Percentiles rank a stretch among this genome's conserved stretches.
Evolutionary conservation across 2,329 filamentous ascomycete species (phyloP).

Genomic region (Endoconidiophora polonica): DNA sequence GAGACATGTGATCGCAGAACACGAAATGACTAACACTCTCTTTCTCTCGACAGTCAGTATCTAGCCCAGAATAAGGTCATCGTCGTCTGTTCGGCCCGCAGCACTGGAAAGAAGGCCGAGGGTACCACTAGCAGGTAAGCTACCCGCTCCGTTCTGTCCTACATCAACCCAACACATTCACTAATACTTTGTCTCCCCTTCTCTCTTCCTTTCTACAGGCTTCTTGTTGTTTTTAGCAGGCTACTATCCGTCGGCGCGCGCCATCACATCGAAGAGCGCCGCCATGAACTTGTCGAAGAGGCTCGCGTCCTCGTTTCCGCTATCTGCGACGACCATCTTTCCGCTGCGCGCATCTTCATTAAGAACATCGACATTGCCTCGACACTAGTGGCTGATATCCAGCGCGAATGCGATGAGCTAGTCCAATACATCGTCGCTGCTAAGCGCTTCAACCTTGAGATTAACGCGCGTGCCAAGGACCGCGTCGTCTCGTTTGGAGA

Average conservation of each 20-base stretch:
- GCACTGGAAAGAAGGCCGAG: constrained; percentile 82
- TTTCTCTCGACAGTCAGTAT: constrained; percentile 12
- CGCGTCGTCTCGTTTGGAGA: constrained; percentile 90
- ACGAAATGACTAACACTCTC: constrained; percentile 3
- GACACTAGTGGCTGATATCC: constrained; percentile 48
- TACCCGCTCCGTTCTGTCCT: constrained; percentile 11
- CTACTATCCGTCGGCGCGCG: constrained; percentile 36
- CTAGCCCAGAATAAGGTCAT: constrained; percentile 59
- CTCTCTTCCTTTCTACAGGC: constrained; percentile 16
- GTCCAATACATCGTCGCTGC: constrained; percentile 53
- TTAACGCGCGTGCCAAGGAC: constrained; percentile 64
- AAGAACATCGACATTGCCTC: constrained; percentile 37
- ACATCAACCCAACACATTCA: too few relatives aligned
- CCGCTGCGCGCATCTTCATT: constrained; percentile 50
- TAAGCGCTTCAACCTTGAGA: constrained; percentile 53
- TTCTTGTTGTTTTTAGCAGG: constrained; percentile 43
- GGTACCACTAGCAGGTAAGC: constrained; percentile 89
- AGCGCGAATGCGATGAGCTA: constrained; percentile 64
- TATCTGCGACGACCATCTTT: constrained; percentile 67
- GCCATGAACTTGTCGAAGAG: constrained; percentile 38
- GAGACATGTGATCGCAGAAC: not conserved
- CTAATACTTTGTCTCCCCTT: not conserved
- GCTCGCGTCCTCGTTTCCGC: constrained; percentile 63
- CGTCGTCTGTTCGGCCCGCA: constrained; percentile 89
- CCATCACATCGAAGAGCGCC: constrained; percentile 34